These are phyloP conservation scores for Wickerhamomyces subpelliculosus DNA, from an alignment of 805 yeast genomes.

Conservation along the genomic window DNA sequence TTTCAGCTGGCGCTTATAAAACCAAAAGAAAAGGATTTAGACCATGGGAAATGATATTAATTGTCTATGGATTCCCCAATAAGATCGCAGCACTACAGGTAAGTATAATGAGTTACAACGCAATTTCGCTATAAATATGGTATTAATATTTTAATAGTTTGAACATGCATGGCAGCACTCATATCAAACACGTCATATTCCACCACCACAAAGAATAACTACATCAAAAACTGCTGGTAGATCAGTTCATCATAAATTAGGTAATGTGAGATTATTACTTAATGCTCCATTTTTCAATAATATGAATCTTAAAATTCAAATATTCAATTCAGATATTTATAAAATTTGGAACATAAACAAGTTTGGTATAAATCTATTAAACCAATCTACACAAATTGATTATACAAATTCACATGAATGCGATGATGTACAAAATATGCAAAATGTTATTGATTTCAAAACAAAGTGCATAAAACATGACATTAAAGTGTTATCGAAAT, in stretches of 20 bases:
- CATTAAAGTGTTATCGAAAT: conserved; percentile 7
- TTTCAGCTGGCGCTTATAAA: conserved; percentile 63
- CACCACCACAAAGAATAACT: conserved; percentile 30
- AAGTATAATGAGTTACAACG: not conserved
- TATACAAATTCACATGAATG: not conserved
- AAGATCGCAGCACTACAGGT: conserved; percentile 58
- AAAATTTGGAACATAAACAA: conserved; percentile 16
- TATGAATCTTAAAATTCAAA: conserved; percentile 38
- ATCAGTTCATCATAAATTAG: conserved; percentile 40
- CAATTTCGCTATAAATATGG: not conserved
- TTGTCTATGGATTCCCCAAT: conserved; percentile 69
- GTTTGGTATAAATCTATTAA: conserved; percentile 7
- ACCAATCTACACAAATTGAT: conserved; percentile 3
- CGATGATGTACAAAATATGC: conserved; percentile 16
- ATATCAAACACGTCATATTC: conserved; percentile 55
- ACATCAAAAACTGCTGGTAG: conserved; percentile 30
- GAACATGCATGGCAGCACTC: conserved; percentile 85
- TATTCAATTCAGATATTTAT: conserved; percentile 31
- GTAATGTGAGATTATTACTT: conserved; percentile 38
- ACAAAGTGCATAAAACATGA: conserved; percentile 9
- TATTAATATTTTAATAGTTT: conserved; percentile 26
- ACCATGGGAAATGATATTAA: conserved; percentile 67
- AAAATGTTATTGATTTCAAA: conserved; percentile 22
- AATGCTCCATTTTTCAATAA: conserved; percentile 34
- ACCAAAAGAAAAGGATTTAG: conserved; percentile 51